Evolutionary conservation across 352 stramenopile species (phyloP).

Genomic region (Pythium oligandrum): DNA sequence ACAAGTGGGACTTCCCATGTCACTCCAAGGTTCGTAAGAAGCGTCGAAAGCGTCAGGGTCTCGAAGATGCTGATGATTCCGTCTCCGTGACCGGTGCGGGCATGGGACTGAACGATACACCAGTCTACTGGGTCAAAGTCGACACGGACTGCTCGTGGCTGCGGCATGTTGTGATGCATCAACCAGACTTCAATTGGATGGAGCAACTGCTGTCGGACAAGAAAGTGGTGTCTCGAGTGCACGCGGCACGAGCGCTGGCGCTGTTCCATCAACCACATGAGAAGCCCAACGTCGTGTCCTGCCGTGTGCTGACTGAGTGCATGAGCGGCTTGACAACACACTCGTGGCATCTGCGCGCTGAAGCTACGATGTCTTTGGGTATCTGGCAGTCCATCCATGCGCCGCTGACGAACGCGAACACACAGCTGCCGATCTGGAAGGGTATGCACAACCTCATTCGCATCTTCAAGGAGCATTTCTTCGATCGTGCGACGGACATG

Average conservation of each 20-base stretch:
- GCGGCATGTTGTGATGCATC: constrained; percentile 80
- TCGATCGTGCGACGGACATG: constrained; percentile 76
- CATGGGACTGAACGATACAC: constrained; percentile 84
- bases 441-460: constrained; percentile 83
- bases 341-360: constrained; percentile 64
- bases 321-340: constrained; percentile 84
- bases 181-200: constrained; percentile 88
- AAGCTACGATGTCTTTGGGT: constrained; percentile 67
- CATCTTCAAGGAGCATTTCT: constrained; percentile 89
- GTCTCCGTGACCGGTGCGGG: constrained; percentile 69
- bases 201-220: constrained; percentile 82
- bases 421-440: constrained; percentile 78
- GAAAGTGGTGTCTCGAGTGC: constrained; percentile 76
- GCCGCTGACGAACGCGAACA: constrained; percentile 76
- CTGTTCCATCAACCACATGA: constrained; percentile 79
- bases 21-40: constrained; percentile 87
- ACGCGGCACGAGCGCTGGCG: constrained; percentile 66
- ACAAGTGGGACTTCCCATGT: constrained; percentile 85
- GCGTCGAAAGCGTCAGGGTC: constrained; percentile 72
- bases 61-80: constrained; percentile 74
- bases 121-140: constrained; percentile 86
- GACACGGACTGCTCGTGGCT: constrained; percentile 75
- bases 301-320: constrained; percentile 75
- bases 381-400: constrained; percentile 87
- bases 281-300: constrained; percentile 86